Conservation (phyloP, 2,329 filamentous ascomycete species). For the Annulohypoxylon truncatum region DNA sequence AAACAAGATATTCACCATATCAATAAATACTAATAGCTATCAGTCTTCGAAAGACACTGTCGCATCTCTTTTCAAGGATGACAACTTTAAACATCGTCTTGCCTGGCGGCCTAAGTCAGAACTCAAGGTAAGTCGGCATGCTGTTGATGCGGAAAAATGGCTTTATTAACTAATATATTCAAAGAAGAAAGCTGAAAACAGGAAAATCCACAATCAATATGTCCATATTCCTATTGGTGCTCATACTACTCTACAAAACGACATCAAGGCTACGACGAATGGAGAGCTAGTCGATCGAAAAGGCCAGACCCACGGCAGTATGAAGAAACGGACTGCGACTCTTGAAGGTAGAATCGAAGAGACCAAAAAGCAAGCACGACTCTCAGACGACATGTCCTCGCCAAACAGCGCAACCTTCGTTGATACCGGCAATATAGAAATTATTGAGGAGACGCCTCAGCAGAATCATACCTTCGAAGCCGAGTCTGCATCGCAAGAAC, state of each 20-base stretch:
- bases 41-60: slow-evolving; percentile 16
- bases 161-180: background rate
- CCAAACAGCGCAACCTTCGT: background rate
- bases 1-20: background rate
- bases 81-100: slow-evolving; percentile 16
- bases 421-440: background rate
- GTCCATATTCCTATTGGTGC: too few relatives aligned
- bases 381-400: background rate
- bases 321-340: background rate
- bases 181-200: background rate
- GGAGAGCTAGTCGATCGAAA: background rate
- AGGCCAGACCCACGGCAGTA: background rate
- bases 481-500: background rate
- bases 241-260: background rate
- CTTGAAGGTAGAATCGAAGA: background rate
- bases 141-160: background rate
- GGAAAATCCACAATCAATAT: background rate
- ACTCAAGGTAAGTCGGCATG: background rate
- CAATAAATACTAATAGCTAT: background rate
- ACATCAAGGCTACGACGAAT: background rate
- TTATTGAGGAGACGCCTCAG: background rate
- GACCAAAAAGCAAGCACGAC: too few relatives aligned
- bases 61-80: slow-evolving; percentile 15
- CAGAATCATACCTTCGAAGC: background rate
- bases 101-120: background rate